Percentiles rank a stretch among this genome's conserved stretches.
These are phyloP conservation scores for Paraurostyla sp. DNA, from an alignment of 73 alveolate genomes.

Conservation along the genomic window DNA sequence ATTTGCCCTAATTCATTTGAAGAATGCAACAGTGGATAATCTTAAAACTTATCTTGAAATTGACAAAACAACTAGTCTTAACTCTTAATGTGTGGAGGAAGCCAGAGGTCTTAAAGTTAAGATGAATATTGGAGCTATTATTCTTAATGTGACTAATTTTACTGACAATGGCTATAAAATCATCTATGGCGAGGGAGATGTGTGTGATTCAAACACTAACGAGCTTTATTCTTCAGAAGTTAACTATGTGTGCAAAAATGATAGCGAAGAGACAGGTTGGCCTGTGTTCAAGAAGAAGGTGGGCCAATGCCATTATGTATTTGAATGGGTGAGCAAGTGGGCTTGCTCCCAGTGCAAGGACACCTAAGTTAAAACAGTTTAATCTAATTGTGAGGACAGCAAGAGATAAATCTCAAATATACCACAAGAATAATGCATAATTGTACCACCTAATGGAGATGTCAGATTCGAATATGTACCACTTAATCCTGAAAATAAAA, in stretches of 20 bases:
- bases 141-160: background rate
- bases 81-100: background rate
- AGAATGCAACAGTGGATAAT: background rate
- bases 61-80: background rate
- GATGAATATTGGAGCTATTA: slow-evolving; percentile 15
- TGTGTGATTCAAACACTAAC: background rate
- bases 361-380: background rate
- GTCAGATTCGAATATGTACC: background rate
- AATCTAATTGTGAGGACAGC: background rate
- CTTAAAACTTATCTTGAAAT: background rate
- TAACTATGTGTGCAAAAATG: slow-evolving; percentile 20
- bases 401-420: background rate
- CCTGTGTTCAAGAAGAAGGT: background rate
- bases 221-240: slow-evolving; percentile 12
- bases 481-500: no score
- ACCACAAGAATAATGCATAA: slow-evolving; percentile 32
- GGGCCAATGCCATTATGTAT: slow-evolving; percentile 36
- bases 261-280: slow-evolving; percentile 33
- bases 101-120: background rate
- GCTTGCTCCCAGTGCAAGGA: slow-evolving; percentile 54
- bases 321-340: slow-evolving; percentile 22
- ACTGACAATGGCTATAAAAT: slow-evolving; percentile 28
- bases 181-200: slow-evolving; percentile 29
- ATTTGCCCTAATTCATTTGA: slow-evolving; percentile 28
- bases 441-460: background rate